A percentile compares a stretch with the other conserved stretches of the same genome.
Evolutionary conservation across 495 filamentous ascomycete genomes (phyloP).

Genomic region (Aspergillus kassunensis): DNA sequence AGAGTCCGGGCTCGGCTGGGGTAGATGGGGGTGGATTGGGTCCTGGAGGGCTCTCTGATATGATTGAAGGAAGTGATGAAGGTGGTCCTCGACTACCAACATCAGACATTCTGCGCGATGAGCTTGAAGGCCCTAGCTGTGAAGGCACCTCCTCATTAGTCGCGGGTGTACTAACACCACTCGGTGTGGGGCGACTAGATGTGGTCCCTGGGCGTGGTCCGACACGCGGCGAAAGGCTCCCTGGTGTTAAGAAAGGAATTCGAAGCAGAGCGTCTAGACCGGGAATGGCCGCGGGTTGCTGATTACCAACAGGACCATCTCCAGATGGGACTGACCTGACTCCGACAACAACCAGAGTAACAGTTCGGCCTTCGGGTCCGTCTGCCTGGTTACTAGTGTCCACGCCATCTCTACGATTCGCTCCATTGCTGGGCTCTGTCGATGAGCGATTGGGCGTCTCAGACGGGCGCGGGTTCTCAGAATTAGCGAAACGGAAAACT

Average conservation of each 20-base stretch:
- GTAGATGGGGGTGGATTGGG: slow-evolving; percentile 66
- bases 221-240: slow-evolving; percentile 41
- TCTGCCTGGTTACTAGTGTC: slow-evolving; percentile 45
- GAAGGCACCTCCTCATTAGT: slow-evolving; percentile 46
- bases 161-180: slow-evolving; percentile 35
- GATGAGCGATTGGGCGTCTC: slow-evolving; percentile 19
- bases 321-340: slow-evolving; percentile 64
- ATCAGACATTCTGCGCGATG: slow-evolving; percentile 38
- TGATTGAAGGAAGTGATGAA: slow-evolving; percentile 33
- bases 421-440: slow-evolving; percentile 15
- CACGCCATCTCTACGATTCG: slow-evolving; percentile 24
- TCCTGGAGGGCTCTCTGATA: slow-evolving; percentile 58
- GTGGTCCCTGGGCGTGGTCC: slow-evolving; percentile 50
- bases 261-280: slow-evolving; percentile 47
- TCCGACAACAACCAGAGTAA: slow-evolving; percentile 68
- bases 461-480: slow-evolving; percentile 27
- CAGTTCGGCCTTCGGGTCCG: slow-evolving; percentile 55
- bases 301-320: slow-evolving; percentile 41
- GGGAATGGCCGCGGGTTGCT: slow-evolving; percentile 36
- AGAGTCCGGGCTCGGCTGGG: slow-evolving; percentile 59
- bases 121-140: slow-evolving; percentile 29
- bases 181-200: slow-evolving; percentile 47
- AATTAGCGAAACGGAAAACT: slow-evolving; percentile 58
- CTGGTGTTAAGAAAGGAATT: slow-evolving; percentile 57
- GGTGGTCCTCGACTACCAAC: slow-evolving; percentile 24